Evolutionary conservation across 176 grass and related monocot species (phyloP).

Genomic region (Rhynchospora breviuscula): DNA sequence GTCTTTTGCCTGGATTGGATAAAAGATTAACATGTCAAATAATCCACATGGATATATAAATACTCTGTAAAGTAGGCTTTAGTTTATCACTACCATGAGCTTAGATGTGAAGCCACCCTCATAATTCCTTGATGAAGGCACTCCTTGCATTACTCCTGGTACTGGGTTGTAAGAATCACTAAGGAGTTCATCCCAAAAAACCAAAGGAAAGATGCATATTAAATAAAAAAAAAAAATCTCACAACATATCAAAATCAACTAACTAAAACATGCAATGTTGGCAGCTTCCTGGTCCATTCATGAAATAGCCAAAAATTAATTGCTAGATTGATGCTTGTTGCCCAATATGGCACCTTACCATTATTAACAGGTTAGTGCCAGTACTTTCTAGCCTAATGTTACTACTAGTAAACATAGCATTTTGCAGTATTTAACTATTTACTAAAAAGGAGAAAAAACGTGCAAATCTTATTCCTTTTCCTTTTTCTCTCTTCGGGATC

Average conservation of each 20-base stretch:
- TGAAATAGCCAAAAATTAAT: not conserved
- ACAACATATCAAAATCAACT: not conserved
- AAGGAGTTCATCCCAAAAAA: not conserved
- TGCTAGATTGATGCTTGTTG: not conserved
- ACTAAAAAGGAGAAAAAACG: not conserved
- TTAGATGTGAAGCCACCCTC: constrained; percentile 82
- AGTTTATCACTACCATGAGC: constrained; percentile 58
- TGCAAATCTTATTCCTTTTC: not conserved
- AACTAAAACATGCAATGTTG: not conserved
- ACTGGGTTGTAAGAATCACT: constrained; percentile 97
- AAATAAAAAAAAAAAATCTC: not conserved
- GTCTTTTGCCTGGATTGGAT: constrained; percentile 63
- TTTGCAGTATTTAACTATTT: not conserved
- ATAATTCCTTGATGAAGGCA: constrained; percentile 82
- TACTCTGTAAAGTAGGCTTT: not conserved
- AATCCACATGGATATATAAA: not conserved
- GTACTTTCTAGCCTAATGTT: not conserved
- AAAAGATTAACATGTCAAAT: not conserved
- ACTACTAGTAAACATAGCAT: not conserved
- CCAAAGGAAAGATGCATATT: not conserved
- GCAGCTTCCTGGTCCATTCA: not conserved
- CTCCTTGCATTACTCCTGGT: constrained; percentile 68
- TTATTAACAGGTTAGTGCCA: not conserved
- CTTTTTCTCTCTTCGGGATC: not conserved
- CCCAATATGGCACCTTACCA: not conserved